Percentiles rank a stretch among this genome's conserved stretches.
These are phyloP conservation scores for Fusarium kyushuense DNA, from an alignment of 2,329 filamentous ascomycete genomes.

Conservation along the genomic window DNA sequence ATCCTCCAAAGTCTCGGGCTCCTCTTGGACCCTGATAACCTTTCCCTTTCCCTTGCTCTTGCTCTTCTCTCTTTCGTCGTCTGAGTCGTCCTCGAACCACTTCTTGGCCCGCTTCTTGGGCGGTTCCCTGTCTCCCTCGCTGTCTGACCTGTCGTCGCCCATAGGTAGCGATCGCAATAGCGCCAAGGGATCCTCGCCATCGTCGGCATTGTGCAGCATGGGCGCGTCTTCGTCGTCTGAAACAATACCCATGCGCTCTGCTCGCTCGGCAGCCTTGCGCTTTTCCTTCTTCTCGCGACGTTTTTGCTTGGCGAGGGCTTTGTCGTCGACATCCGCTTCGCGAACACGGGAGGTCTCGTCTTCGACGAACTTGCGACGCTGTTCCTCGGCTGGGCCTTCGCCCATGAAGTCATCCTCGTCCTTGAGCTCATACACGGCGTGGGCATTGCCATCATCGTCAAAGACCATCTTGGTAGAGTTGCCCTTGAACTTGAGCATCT, in stretches of 20 bases:
- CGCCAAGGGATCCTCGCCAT: slow-evolving; percentile 58
- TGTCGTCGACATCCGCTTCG: slow-evolving; percentile 84
- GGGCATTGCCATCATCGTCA: slow-evolving; percentile 89
- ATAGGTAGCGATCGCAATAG: slow-evolving; percentile 69
- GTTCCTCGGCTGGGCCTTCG: slow-evolving; percentile 79
- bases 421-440: slow-evolving; percentile 88
- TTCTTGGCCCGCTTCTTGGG: slow-evolving; percentile 75
- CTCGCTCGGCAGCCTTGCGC: slow-evolving; percentile 73
- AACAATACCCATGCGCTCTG: slow-evolving; percentile 52
- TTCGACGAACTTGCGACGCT: slow-evolving; percentile 82
- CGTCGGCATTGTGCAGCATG: slow-evolving; percentile 52
- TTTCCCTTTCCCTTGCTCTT: slow-evolving; percentile 61
- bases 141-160: slow-evolving; percentile 52
- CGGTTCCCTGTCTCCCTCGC: slow-evolving; percentile 57
- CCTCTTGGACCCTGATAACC: slow-evolving; percentile 71
- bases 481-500: slow-evolving; percentile 90
- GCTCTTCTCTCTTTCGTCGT: slow-evolving; percentile 59
- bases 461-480: slow-evolving; percentile 88
- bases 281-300: slow-evolving; percentile 80
- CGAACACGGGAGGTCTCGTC: slow-evolving; percentile 78
- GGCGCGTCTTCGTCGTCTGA: slow-evolving; percentile 47
- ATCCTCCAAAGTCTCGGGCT: slow-evolving; percentile 84
- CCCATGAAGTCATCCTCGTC: slow-evolving; percentile 83
- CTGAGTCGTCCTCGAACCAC: slow-evolving; percentile 80
- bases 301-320: slow-evolving; percentile 82